Base-by-base conservation (phyloP, 805 yeast genomes). In the Kuraishia ogatae region DNA sequence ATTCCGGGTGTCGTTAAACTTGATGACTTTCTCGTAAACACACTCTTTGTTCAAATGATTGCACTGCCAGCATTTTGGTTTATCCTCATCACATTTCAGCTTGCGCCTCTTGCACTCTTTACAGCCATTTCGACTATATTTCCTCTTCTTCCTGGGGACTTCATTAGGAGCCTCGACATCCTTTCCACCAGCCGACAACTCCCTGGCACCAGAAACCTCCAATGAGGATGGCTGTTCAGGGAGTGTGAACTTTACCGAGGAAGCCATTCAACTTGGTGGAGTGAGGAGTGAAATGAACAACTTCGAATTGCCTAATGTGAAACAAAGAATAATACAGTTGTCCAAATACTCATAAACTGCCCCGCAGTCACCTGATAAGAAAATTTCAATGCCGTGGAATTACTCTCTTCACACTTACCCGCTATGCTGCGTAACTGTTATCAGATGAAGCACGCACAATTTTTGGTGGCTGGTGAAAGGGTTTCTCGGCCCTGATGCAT, bases 101-200 rank as follows among this genome's bases (percentile, higher is more conserved):
- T 73, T 75, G 46, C 80, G 63, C 50, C 75, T 59, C 61, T 76
- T 76, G 62, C 81, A 77, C 58, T 74, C 77, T 48, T 62, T 60
- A 56, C 81, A 77, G 5, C 81, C 81, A 55, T 73, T 70, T 52
- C 78, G 64, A 26, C 78, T 73, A 58, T 77, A 76, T 53, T 69
- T 64, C 52, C 80, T 61, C 62, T 72, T 75, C 62, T 73, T 49
- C 51, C 28, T 3, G 13, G 19, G 29, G 17, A 8, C 43, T 15
- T 35, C 43, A 15, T 15, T 15, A 7, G 7, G 43, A 17, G n/a
- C 43, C 43, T 35, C 43, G 17, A 17, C 43, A 10, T 4, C 43
- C 7, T 35, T 35, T 35, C 7, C 43, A 5, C 43, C n/a, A 35
- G 43, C 43, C 2, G 43, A 35, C n/a, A 35, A 15, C 43, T 10